Evolutionary conservation across 176 grass and related monocot genomes (phyloP).

Genomic region (Aegilops umbellulata): DNA sequence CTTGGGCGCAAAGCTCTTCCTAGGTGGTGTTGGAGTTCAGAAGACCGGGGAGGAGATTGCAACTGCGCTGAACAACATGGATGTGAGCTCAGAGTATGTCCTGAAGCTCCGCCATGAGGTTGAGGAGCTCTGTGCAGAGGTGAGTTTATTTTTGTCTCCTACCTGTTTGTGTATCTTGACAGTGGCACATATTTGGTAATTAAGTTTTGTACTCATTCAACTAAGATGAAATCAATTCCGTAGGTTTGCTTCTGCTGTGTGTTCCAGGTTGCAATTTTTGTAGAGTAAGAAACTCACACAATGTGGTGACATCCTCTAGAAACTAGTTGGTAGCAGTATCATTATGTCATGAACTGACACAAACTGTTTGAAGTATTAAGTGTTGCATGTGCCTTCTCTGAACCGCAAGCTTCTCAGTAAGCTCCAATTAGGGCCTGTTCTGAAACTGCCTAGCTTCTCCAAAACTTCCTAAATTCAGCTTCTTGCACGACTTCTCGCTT

Average conservation of each 20-base stretch:
- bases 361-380: neutral
- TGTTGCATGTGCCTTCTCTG: neutral
- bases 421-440: no score
- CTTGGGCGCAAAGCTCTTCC: conserved; percentile 83
- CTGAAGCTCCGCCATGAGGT: conserved; percentile 90
- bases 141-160: conserved; percentile 27
- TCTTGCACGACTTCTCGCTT: no score
- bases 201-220: conserved; percentile 8
- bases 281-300: neutral
- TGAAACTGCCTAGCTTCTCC: no score
- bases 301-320: neutral
- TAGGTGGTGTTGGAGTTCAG: conserved; percentile 82
- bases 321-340: conserved; percentile 18
- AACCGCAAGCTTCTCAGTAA: neutral
- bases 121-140: conserved; percentile 73
- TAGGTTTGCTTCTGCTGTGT: neutral
- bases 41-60: conserved; percentile 87
- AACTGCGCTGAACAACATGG: conserved; percentile 86
- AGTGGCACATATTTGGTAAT: neutral
- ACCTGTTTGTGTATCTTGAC: neutral
- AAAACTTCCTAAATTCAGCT: no score
- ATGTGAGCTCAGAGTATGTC: conserved; percentile 90
- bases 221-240: neutral
- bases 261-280: neutral
- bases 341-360: neutral